Base-by-base conservation (phyloP, 2,329 filamentous ascomycete species). In the Cytospora mali region DNA sequence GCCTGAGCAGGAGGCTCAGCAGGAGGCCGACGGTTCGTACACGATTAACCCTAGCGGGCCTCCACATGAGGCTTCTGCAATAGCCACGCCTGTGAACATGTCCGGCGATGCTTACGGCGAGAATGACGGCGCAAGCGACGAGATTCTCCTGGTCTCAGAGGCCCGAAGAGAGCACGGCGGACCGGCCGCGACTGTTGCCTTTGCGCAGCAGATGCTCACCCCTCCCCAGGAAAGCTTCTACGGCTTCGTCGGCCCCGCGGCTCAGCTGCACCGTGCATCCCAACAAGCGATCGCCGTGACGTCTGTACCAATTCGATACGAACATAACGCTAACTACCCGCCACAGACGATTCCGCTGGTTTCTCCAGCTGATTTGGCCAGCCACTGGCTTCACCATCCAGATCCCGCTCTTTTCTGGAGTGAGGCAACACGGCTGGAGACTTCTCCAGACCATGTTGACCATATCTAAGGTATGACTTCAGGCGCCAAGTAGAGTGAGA, bases 11-110 rank as follows among this genome's bases (percentile, higher is more conserved):
- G 62, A 61, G 62, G 16, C 10, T 58, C 57, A 64, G 42, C 62
- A 62, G 35, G 53, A 66, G 54, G 27, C 64, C 49, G 64, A 69
- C 61, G 52, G 62, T 65, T 64, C 64, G 59, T 64, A 61, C 64
- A 66, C 50, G 50, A 58, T 21, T 33, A 21, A 61, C 48, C 57
- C 42, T 16, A 60, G 28, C 25, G 35, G 49, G 9, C 21, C 39
- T 33, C 48, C 29, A 18, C 31, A 21, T 29, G 48, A 53, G 16
- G 21, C 46, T 18, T 16, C 57, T 5, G 27, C 33, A 18, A 25
- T 57, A 27, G 27, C 10, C 31, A 54, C 52, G 48, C 48, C 42
- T 49, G 48, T 55, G 35, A 55, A 50, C 21, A 52, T 55, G 33
- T 10, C 53, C 27, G 31, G 35, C 27, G 53, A 28, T 18, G 25